Conservation (phyloP, 352 stramenopile species). For the Ophiocytium majus region DNA sequence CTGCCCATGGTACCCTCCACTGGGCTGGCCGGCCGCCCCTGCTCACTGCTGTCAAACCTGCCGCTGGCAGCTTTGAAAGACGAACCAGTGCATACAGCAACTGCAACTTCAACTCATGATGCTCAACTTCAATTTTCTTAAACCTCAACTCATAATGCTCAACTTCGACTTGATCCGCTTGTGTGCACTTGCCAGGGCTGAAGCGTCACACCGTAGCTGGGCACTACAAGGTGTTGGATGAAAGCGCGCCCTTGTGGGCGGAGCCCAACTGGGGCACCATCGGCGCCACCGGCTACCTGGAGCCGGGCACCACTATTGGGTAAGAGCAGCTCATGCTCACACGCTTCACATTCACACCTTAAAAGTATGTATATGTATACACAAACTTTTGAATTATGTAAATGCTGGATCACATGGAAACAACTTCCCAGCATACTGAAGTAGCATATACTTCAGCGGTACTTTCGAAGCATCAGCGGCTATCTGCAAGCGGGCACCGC, state of each 20-base stretch:
- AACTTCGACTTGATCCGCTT: too few relatives aligned
- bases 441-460: neutral
- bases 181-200: too few relatives aligned
- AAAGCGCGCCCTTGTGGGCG: neutral
- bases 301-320: neutral
- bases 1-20: too few relatives aligned
- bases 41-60: too few relatives aligned
- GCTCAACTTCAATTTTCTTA: too few relatives aligned
- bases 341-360: too few relatives aligned
- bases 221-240: neutral
- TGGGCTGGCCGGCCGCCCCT: too few relatives aligned
- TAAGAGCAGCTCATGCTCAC: neutral
- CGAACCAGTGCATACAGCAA: too few relatives aligned
- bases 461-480: neutral
- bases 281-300: neutral
- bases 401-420: neutral
- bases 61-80: too few relatives aligned
- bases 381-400: neutral
- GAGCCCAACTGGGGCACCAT: conserved; percentile 19
- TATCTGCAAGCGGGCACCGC: neutral
- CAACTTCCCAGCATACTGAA: neutral
- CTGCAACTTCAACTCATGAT: too few relatives aligned
- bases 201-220: neutral
- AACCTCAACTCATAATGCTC: too few relatives aligned
- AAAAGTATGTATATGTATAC: too few relatives aligned